Evolutionary conservation across 129 eudicot genomes (phyloP), one percentile per base, ranked within the genome.

Genomic region (Artemisia tridentata): DNA sequence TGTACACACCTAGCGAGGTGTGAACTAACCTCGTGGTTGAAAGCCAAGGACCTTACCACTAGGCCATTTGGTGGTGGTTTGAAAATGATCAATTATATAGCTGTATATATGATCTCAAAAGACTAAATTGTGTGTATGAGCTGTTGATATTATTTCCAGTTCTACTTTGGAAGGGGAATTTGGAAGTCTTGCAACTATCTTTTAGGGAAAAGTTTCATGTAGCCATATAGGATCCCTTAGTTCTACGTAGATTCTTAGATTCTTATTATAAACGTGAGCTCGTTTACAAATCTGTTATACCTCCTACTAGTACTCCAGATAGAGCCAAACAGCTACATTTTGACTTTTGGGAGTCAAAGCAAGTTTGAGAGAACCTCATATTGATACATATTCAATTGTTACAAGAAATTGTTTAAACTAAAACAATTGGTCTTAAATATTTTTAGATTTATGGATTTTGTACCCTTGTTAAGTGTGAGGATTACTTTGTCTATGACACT

Each of bases 311-410:
- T 38, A 57, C 10, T 46, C 12, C 48, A 16, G 10, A 34, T 20
- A 11, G 13, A 59, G 21, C 17, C 1, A 16, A 71, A 20, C 20
- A 3, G 1, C 45, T 71, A 4, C 6, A 43, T 56, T 20, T 56
- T 70, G 74, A 70, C 56, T 56, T n/a, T 70, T 41, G 7, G 17
- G 68, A 72, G 59, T 72, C 77, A 48, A 27, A 48, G 49, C 38
- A 21, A 46, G 58, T 2, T 47, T 48, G 16, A 54, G 19, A 54
- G 12, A 12, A 38, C 4, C 34, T 54, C 3, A 34, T 49, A 0
- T 31, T 19, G 29, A 4, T 69, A 31, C 0, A 4, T 17, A 29
- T 31, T 69, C 34, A 38, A 41, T 53, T 69, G 49, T 12, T 17
- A 52, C 16, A 8, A 25, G n/a, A 68, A 50, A 20, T 67, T 7